phyloP scores from a whole-genome alignment of 2,329 filamentous ascomycete species.

The Scedosporium dehoogii region DNA sequence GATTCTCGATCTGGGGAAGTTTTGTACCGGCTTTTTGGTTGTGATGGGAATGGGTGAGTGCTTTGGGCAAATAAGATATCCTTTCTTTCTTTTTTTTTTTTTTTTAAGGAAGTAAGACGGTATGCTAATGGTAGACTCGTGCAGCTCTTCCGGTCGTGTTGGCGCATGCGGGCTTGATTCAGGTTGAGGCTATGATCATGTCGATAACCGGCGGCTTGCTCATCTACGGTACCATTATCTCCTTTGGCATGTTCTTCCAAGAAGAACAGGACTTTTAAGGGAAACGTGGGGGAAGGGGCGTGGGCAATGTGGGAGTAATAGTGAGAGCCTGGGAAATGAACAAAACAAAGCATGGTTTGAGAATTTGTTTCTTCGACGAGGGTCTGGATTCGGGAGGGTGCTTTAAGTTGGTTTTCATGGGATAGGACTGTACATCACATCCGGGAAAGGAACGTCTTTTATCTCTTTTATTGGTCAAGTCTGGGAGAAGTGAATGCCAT shows the following conservation, averaged over 20 bases:
- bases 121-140: background rate
- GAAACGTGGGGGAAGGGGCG: background rate
- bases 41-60: constrained; percentile 95
- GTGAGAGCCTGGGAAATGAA: background rate
- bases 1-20: constrained; percentile 85
- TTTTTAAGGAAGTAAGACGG: background rate
- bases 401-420: background rate
- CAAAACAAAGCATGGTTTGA: background rate
- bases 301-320: background rate
- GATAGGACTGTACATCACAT: background rate
- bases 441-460: background rate
- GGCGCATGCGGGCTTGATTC: constrained; percentile 77
- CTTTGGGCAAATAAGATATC: too few relatives aligned
- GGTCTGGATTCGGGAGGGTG: background rate
- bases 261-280: constrained; percentile 88
- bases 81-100: too few relatives aligned
- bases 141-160: constrained; percentile 79
- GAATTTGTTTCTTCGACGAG: background rate
- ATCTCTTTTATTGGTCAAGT: background rate
- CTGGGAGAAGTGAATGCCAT: too few relatives aligned
- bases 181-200: constrained; percentile 84
- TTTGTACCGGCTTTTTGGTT: constrained; percentile 90
- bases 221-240: constrained; percentile 97
- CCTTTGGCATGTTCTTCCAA: constrained; percentile 96
- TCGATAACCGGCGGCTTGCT: constrained; percentile 83